A percentile compares a stretch with the other conserved stretches of the same genome.
These are phyloP conservation scores for Croton setiger DNA, from an alignment of 441 rosid genomes.

Conservation along the genomic window DNA sequence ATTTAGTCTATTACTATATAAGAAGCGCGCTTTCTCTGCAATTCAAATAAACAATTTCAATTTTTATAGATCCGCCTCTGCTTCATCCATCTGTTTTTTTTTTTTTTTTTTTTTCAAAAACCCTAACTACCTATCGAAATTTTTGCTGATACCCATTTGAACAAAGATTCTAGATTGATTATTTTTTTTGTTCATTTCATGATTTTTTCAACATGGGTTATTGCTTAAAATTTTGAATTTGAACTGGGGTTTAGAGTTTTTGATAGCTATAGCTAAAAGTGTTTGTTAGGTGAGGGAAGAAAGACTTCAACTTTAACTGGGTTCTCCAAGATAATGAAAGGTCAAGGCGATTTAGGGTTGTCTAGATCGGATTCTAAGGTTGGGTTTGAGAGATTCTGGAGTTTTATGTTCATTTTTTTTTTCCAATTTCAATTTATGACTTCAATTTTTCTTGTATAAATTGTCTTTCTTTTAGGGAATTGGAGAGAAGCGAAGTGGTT, in stretches of 20 bases:
- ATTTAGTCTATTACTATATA: background rate
- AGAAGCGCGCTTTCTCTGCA: constrained; percentile 12
- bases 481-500: constrained; percentile 34
- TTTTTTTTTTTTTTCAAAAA: background rate
- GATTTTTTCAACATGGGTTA: background rate
- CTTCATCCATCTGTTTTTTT: background rate
- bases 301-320: constrained; percentile 8
- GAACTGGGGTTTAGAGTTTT: constrained; percentile 6
- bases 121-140: background rate
- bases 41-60: constrained; percentile 1
- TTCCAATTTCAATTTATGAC: too few relatives aligned
- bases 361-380: constrained; percentile 48
- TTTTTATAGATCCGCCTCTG: background rate
- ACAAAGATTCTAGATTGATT: background rate
- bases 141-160: background rate
- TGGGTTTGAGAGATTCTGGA: background rate
- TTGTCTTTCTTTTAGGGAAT: constrained; percentile 29
- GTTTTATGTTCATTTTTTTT: background rate
- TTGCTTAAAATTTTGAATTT: background rate
- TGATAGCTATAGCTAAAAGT: background rate
- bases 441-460: background rate
- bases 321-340: constrained; percentile 34
- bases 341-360: constrained; percentile 27
- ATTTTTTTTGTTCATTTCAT: background rate
- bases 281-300: background rate